Conservation (phyloP, 75 land plant genomes). For the Azolla pinnata region DNA sequence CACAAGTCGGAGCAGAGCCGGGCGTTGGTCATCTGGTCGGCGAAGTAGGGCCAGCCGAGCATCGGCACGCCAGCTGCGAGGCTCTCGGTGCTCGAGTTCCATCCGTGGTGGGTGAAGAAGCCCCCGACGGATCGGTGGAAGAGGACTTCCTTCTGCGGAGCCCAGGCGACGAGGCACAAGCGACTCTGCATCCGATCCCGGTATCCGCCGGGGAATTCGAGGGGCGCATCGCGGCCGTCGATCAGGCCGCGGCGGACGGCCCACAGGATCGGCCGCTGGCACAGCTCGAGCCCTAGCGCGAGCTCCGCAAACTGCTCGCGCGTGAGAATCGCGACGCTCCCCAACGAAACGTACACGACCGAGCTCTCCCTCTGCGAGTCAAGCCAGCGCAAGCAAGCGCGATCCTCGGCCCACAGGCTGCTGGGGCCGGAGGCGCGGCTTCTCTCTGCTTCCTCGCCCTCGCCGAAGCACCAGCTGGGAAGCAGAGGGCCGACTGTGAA, state of each 20-base stretch:
- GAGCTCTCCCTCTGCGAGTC: slow-evolving; percentile 7
- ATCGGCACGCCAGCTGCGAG: not conserved
- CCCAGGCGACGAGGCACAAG: not conserved
- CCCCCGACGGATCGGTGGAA: not conserved
- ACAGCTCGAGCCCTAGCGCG: slow-evolving; percentile 8
- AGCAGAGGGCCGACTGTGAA: too few relatives aligned
- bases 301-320: slow-evolving; percentile 12
- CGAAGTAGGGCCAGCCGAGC: not conserved
- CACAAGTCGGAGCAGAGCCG: not conserved
- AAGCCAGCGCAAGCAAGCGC: slow-evolving; percentile 9
- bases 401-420: slow-evolving; percentile 18
- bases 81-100: not conserved
- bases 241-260: slow-evolving; percentile 10
- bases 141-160: not conserved
- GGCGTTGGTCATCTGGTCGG: not conserved
- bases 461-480: too few relatives aligned
- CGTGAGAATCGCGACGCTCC: slow-evolving; percentile 13
- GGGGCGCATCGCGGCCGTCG: not conserved
- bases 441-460: too few relatives aligned
- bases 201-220: not conserved
- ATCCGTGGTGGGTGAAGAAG: not conserved
- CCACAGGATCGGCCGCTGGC: slow-evolving; percentile 18
- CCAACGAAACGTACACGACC: slow-evolving; percentile 19
- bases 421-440: too few relatives aligned
- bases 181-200: not conserved